Evolutionary conservation across 768 basidiomycete genomes (phyloP), one percentile per base, ranked within the genome.

Genomic region (Tricholoma flavovirens): DNA sequence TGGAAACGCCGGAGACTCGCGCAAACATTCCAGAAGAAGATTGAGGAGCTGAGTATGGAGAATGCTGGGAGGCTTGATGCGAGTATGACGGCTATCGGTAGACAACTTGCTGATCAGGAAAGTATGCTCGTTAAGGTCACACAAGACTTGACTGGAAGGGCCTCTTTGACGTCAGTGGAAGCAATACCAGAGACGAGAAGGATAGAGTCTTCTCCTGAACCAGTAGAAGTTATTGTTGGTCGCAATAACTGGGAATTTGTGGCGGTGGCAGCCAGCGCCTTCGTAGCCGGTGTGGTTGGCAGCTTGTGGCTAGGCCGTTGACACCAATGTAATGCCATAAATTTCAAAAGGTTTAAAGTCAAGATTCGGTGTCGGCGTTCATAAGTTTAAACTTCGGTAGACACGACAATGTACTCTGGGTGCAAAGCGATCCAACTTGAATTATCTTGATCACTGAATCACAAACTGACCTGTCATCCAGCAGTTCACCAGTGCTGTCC

Each of bases 1-100:
- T 99, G 93, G 92, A 98, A 98, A 72, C 80, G 97, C 59, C 80
- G 83, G 63, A 77, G 86, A 63, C 73, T 99, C 66, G 90, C 92
- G 6, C 83, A 90, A 70, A 90, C 90, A 29, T 91, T 99, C 59
- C 96, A 98, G 74, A 82, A 77, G 66, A 88, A 93, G 72, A 83
- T 96, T 32, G 78, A 81, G 56, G 79, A 86, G 62, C 75, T 90
- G 64, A 79, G 76, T 53, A 67, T 69, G 57, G 81, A 86, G 57
- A 83, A 86, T 59, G 78, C 72, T 53, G 68, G 64, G 35, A 69
- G 76, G 64, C 63, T 88, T 54, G 76, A 78, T 55, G 72, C 69
- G 5, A 79, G 77, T 61, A 76, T 82, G 70, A 60, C 66, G 42
- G 74, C 75, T 55, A 72, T 90, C 54, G 71, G 74, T 10, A 66